Evolutionary conservation across 805 yeast species (phyloP).

Genomic region (Cyberlindnera nakhonratchasimensis): DNA sequence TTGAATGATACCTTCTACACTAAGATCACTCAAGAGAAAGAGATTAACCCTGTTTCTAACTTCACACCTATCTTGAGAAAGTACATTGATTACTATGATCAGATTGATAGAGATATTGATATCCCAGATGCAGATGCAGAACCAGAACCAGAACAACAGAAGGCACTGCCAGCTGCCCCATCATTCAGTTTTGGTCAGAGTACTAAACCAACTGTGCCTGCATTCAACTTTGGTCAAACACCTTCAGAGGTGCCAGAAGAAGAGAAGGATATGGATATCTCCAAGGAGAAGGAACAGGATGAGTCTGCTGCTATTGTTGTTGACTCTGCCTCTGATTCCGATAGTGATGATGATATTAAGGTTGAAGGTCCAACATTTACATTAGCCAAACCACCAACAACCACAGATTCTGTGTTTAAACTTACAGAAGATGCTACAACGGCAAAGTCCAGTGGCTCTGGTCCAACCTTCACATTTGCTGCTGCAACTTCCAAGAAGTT

Average conservation of each 20-base stretch:
- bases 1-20: slow-evolving; percentile 57
- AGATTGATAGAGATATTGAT: slow-evolving; percentile 31
- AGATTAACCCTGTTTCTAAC: slow-evolving; percentile 48
- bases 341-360: slow-evolving; percentile 59
- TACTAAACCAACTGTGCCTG: slow-evolving; percentile 11
- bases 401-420: slow-evolving; percentile 48
- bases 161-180: slow-evolving; percentile 19
- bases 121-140: slow-evolving; percentile 21
- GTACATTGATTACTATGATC: slow-evolving; percentile 50
- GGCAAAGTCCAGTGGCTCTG: slow-evolving; percentile 30
- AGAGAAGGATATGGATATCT: slow-evolving; percentile 15
- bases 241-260: background rate
- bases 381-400: slow-evolving; percentile 43
- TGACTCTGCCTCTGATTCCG: slow-evolving; percentile 36
- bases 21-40: slow-evolving; percentile 41
- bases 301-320: slow-evolving; percentile 17
- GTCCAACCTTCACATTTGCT: slow-evolving; percentile 39
- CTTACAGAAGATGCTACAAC: slow-evolving; percentile 30
- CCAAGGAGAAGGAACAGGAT: slow-evolving; percentile 9
- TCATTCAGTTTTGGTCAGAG: slow-evolving; percentile 18
- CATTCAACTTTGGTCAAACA: slow-evolving; percentile 12
- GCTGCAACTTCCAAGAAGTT: slow-evolving; percentile 29
- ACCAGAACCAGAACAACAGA: slow-evolving; percentile 10
- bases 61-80: slow-evolving; percentile 53
- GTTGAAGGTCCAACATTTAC: slow-evolving; percentile 73